Base-by-base conservation (phyloP, 2,329 filamentous ascomycete genomes). In the Byssothecium circinans region DNA sequence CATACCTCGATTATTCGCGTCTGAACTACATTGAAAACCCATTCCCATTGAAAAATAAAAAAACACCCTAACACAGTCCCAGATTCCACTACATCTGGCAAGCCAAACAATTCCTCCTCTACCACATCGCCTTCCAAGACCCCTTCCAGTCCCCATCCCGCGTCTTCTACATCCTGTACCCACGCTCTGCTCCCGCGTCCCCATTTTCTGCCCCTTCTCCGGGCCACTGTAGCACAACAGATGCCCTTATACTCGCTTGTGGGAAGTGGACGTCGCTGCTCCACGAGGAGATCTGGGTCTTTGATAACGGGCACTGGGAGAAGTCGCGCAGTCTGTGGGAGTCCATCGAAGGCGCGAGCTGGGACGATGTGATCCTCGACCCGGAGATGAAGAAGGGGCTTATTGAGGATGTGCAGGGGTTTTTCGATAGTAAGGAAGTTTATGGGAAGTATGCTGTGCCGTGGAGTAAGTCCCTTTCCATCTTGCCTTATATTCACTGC, bases 291-390 rank as follows among this genome's bases (percentile, higher is more conserved):
- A 78, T 87, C 35, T 82, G 81, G 69, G 81, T 88, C 1, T 88
- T 81, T 54, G 84, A 87, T 55, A 64, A 77, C 17, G 81, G 82
- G 0, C 68, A 49, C 34, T 88, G 85, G 85, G 69, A 75, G 56
- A 87, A 86, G 68, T 81, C 72, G 60, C 72, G 68, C 7, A 81
- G 82, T 45, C 74, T 88, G 11, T 88, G 75, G 67, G 65, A 77
- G 12, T 81, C 60, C 6, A 60, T 69, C 5, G 45, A 60, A 8
- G 57, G 58, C 8, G 45, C 60, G 75, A 62, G 74, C 80, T 88
- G 84, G 84, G 76, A 80, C 18, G 79, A 81, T 54, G 84, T 88
- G 0, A 87, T 88, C 41, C 74, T 88, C 6, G 79, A 85, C 22
- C 68, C 78, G 10, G 70, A 72, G 11, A 85, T 84, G 78, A 88